These are phyloP conservation scores for Pharus latifolius DNA, from an alignment of 176 grass and related monocot genomes.

Conservation along the genomic window DNA sequence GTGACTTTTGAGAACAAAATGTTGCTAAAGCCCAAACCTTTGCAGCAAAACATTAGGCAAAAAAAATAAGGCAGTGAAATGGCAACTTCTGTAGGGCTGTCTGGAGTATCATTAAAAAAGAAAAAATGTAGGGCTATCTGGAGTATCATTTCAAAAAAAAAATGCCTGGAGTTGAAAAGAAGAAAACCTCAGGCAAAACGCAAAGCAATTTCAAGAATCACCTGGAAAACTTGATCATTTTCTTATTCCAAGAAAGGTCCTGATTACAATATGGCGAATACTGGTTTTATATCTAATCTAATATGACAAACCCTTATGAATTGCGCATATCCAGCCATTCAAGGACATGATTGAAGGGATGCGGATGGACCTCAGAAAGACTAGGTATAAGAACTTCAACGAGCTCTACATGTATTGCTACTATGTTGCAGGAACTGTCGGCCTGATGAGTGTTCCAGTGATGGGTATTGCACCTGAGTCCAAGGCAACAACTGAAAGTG, in stretches of 20 bases:
- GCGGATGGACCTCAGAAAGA: constrained; percentile 72
- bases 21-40: background rate
- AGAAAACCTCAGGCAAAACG: background rate
- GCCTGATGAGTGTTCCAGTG: constrained; percentile 87
- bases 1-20: background rate
- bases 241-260: background rate
- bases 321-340: constrained; percentile 45
- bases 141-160: too few relatives aligned
- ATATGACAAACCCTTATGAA: background rate
- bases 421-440: constrained; percentile 82
- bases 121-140: too few relatives aligned
- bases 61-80: too few relatives aligned
- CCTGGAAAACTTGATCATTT: too few relatives aligned
- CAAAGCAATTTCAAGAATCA: background rate
- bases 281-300: background rate
- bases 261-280: background rate
- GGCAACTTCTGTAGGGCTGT: too few relatives aligned
- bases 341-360: constrained; percentile 96
- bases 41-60: background rate
- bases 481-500: constrained; percentile 61
- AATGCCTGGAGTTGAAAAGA: too few relatives aligned
- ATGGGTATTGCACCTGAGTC: constrained; percentile 83
- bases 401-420: constrained; percentile 99
- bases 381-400: constrained; percentile 72
- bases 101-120: too few relatives aligned